Evolutionary conservation across 805 yeast species (phyloP).

Genomic region (Naumovozyma dairenensis): DNA sequence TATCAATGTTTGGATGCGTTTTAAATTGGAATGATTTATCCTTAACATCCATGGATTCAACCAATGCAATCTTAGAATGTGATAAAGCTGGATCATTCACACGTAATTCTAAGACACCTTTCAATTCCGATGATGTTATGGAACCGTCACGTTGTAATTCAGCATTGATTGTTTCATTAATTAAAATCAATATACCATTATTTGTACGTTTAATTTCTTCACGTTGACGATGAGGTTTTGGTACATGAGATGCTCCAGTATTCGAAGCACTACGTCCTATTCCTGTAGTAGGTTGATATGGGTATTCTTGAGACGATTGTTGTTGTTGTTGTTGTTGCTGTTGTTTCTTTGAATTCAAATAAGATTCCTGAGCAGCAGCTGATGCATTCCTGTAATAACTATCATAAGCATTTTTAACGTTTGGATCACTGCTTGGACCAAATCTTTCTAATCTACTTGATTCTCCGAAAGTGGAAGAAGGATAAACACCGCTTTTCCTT

Average conservation of each 20-base stretch:
- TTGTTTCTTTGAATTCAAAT: slow-evolving; percentile 14
- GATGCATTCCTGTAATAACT: slow-evolving; percentile 30
- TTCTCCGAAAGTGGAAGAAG: slow-evolving; percentile 20
- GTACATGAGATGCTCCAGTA: background rate
- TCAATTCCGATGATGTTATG: slow-evolving; percentile 58
- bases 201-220: slow-evolving; percentile 34
- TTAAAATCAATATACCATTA: slow-evolving; percentile 69
- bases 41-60: slow-evolving; percentile 37
- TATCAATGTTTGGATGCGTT: slow-evolving; percentile 95
- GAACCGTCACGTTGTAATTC: slow-evolving; percentile 79
- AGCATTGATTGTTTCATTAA: slow-evolving; percentile 71
- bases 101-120: slow-evolving; percentile 85
- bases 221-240: slow-evolving; percentile 6
- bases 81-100: slow-evolving; percentile 69
- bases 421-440: slow-evolving; percentile 25
- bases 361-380: slow-evolving; percentile 31
- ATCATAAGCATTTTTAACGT: slow-evolving; percentile 31
- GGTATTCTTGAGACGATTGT: slow-evolving; percentile 11
- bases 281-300: slow-evolving; percentile 1
- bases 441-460: slow-evolving; percentile 15
- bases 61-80: slow-evolving; percentile 51
- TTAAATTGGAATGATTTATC: slow-evolving; percentile 55
- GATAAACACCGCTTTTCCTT: slow-evolving; percentile 26
- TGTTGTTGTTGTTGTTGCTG: slow-evolving; percentile 17
- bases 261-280: no score